A percentile compares a stretch with the other conserved stretches of the same genome.
These are phyloP conservation scores for Fusarium miscanthi DNA, from an alignment of 2,329 filamentous ascomycete species.

Conservation along the genomic window DNA sequence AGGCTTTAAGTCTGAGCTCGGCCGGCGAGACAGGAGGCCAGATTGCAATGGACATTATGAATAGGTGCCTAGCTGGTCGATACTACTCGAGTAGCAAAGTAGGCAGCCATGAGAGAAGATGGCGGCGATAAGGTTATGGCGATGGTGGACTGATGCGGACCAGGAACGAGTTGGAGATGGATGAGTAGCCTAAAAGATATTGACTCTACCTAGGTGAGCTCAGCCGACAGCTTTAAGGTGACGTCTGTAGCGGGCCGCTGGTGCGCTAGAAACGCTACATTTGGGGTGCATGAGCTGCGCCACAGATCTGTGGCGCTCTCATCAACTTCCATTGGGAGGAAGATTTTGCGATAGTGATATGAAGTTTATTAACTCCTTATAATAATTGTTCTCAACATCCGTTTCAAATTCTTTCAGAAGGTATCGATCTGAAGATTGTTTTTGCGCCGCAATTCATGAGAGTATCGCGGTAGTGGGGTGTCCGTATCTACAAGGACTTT, in stretches of 20 bases:
- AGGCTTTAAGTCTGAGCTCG: slow-evolving; percentile 62
- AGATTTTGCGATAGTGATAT: background rate
- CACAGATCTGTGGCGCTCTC: slow-evolving; percentile 27
- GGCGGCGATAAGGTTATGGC: background rate
- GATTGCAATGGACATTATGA: slow-evolving; percentile 67
- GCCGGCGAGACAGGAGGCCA: slow-evolving; percentile 65
- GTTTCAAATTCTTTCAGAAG: background rate
- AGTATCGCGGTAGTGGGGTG: slow-evolving; percentile 12
- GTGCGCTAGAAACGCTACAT: slow-evolving; percentile 1
- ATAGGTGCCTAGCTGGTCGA: slow-evolving; percentile 18
- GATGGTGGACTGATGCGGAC: slow-evolving; percentile 4
- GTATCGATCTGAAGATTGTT: no score
- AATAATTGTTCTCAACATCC: no score
- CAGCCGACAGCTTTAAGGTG: slow-evolving; percentile 16
- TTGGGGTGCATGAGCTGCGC: slow-evolving; percentile 22
- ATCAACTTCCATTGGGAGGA: background rate
- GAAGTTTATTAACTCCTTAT: background rate
- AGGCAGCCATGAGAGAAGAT: slow-evolving; percentile 41
- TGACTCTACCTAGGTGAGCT: slow-evolving; percentile 12
- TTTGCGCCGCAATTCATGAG: background rate
- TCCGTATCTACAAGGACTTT: slow-evolving; percentile 12
- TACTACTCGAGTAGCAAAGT: background rate
- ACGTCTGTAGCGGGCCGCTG: slow-evolving; percentile 31
- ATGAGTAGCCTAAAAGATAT: slow-evolving; percentile 22
- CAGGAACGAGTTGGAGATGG: slow-evolving; percentile 37